phyloP scores from a whole-genome alignment of 768 basidiomycete species.

The Suillus fuscotomentosus region DNA sequence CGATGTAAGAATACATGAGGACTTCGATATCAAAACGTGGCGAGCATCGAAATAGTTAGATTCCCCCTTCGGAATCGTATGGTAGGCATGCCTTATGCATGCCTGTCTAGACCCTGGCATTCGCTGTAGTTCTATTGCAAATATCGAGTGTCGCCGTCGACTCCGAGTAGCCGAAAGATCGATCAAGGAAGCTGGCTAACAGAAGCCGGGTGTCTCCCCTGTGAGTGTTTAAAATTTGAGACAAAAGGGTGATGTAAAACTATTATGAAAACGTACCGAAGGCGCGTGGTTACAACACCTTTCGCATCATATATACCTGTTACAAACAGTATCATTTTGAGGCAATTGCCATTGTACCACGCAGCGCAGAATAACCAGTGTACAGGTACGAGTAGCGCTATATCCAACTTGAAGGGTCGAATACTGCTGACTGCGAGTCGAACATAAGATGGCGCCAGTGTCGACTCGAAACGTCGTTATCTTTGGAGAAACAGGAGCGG shows the following conservation, averaged over 20 bases:
- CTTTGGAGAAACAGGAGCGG: no score
- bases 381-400: no score
- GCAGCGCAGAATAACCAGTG: no score
- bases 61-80: not conserved
- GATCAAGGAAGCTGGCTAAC: not conserved
- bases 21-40: constrained; percentile 5
- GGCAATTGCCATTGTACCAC: no score
- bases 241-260: not conserved
- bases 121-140: not conserved
- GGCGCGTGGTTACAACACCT: not conserved
- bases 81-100: not conserved
- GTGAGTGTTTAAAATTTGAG: not conserved
- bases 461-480: no score
- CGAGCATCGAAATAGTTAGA: not conserved
- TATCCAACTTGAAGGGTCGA: no score
- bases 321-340: no score
- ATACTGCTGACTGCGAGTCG: no score
- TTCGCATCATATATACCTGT: not conserved
- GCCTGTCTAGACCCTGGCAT: not conserved
- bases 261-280: not conserved
- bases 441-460: no score
- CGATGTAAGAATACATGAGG: not conserved
- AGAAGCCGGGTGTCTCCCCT: not conserved
- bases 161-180: not conserved
- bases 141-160: not conserved